Base-by-base conservation (phyloP, 768 basidiomycete genomes). In the Hygrophoropsis aurantiaca region DNA sequence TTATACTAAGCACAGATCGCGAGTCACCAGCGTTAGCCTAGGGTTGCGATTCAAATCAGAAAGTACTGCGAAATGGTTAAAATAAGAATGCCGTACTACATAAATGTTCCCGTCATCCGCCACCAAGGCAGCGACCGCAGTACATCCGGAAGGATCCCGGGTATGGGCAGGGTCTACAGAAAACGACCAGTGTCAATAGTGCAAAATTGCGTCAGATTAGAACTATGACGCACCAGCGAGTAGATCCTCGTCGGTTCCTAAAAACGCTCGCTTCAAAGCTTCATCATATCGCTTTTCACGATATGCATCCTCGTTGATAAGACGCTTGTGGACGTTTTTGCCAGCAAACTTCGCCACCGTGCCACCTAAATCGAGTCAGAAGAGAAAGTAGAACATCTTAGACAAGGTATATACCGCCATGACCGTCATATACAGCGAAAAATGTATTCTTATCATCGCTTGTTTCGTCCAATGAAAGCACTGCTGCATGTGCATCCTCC, bases 11-110 rank as follows among this genome's bases (percentile, higher is more conserved):
- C 20, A 99, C 91, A 16, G 89, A 85, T 58, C 97, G 75, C 11
- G 97, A 98, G 70, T 99, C 97, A 34, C 97, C 97, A 19, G 97
- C 91, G 65, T 99, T 99, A 19, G 97, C 97, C 95, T 97, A 59
- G 47, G 44, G 20, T 18, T 38, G 42, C 40, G n/a, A 21, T 40
- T 36, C n/a, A n/a, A 13, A 49, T 42, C 39, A 15, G 27, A 44
- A 46, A 39, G 2, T 25, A 51, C 16, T 44, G 24, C 30, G 7
- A 34, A 37, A 43, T 39, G 35, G 43, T 38, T 38, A 34, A 34
- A 4, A 27, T 32, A 41, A 27, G 69, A 43, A 9, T 27, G 50
- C 18, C 87, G 51, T 75, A 93, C 89, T 40, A 89, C 87, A 62
- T 82, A 85, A 54, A 95, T 83, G 65, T 86, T 84, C 33, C 67